Conservation (phyloP, 768 basidiomycete genomes). For the Hygrocybe coccinea region DNA sequence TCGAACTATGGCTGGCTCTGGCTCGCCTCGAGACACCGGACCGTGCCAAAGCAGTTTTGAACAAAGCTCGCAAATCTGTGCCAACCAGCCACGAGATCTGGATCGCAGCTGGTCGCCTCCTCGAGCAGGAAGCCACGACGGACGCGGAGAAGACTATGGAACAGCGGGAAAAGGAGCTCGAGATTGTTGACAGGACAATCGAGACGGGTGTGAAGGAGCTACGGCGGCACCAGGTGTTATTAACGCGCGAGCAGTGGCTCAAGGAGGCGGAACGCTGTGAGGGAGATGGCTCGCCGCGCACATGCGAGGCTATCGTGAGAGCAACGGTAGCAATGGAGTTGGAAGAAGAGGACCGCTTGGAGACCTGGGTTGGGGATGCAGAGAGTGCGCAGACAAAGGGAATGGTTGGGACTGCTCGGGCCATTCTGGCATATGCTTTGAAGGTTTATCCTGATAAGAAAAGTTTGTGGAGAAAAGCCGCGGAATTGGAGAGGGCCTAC, state of each 20-base stretch:
- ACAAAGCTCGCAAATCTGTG: slow-evolving; percentile 90
- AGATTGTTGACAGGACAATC: slow-evolving; percentile 82
- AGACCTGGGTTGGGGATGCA: slow-evolving; percentile 89
- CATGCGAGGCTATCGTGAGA: slow-evolving; percentile 92
- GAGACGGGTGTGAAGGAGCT: slow-evolving; percentile 77
- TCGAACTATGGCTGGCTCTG: slow-evolving; percentile 98
- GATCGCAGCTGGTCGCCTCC: slow-evolving; percentile 90
- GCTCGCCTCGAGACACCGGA: slow-evolving; percentile 92
- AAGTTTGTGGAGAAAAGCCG: slow-evolving; percentile 85
- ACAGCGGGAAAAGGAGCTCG: slow-evolving; percentile 59
- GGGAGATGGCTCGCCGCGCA: slow-evolving; percentile 73
- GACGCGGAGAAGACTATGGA: slow-evolving; percentile 40
- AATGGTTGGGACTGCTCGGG: slow-evolving; percentile 77
- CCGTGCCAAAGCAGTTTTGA: slow-evolving; percentile 86
- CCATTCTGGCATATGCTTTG: slow-evolving; percentile 85
- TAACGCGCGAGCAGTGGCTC: too few species aligned
- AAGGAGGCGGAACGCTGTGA: too few species aligned
- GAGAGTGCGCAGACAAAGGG: slow-evolving; percentile 73
- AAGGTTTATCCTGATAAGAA: slow-evolving; percentile 85
- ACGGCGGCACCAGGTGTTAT: slow-evolving; percentile 70
- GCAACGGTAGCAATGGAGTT: slow-evolving; percentile 91
- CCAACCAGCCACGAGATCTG: slow-evolving; percentile 98
- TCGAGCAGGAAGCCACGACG: slow-evolving; percentile 74
- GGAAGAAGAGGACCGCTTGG: slow-evolving; percentile 89
- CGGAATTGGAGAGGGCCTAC: slow-evolving; percentile 91